These are phyloP conservation scores for Gonium pectorale DNA, from an alignment of 139 green algal genomes.

Conservation along the genomic window DNA sequence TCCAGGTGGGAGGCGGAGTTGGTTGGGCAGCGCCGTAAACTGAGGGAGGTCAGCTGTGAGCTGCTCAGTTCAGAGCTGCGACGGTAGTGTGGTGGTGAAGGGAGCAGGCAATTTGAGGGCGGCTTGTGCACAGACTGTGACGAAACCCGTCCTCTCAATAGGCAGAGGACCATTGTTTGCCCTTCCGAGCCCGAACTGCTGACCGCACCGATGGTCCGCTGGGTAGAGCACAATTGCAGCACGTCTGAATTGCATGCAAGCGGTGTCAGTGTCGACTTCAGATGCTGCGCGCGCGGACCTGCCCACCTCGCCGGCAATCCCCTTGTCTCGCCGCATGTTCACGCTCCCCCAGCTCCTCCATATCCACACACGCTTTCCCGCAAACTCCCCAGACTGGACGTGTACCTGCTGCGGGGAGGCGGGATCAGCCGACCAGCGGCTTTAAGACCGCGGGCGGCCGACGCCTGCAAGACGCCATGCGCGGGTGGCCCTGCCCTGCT, in stretches of 20 bases:
- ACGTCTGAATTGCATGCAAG: not conserved
- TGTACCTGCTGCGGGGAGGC: slow-evolving; percentile 48
- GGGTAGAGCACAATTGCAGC: not conserved
- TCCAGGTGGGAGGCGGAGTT: not conserved
- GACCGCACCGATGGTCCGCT: not conserved
- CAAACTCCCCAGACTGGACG: slow-evolving; percentile 50
- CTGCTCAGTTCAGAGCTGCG: not conserved
- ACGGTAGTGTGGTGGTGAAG: not conserved
- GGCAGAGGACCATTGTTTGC: too few species aligned
- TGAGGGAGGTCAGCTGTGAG: not conserved
- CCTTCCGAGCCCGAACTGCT: too few species aligned
- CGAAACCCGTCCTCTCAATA: too few species aligned
- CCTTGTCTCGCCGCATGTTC: not conserved
- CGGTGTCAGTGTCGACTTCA: not conserved
- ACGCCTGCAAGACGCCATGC: not conserved
- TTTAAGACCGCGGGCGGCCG: not conserved
- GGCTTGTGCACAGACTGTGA: too few species aligned
- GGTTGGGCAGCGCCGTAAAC: not conserved
- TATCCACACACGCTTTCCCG: not conserved
- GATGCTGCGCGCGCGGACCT: not conserved
- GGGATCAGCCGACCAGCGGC: too few species aligned
- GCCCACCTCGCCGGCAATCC: not conserved
- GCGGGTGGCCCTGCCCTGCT: not conserved
- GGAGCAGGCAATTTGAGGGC: not conserved
- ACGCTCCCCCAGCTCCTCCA: not conserved